Conservation (phyloP, 495 filamentous ascomycete species). For the Aspergillus olivimuriae region DNA sequence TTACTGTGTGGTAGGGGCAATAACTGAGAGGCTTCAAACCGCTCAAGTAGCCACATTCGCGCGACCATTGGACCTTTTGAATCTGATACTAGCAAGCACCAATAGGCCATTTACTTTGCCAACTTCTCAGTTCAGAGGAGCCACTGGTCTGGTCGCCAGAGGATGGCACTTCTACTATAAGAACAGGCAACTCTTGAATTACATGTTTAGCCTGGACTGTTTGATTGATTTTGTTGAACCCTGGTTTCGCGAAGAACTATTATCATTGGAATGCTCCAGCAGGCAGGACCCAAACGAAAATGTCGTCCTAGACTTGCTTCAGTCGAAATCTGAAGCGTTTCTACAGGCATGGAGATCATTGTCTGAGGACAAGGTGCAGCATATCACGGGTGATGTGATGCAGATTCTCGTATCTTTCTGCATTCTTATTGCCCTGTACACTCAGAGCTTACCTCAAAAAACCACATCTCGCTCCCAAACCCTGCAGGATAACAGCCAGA, state of each 20-base stretch:
- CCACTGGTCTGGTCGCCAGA: constrained; percentile 23
- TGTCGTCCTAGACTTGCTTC: constrained; percentile 40
- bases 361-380: constrained; percentile 31
- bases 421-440: constrained; percentile 28
- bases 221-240: constrained; percentile 20
- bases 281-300: constrained; percentile 34
- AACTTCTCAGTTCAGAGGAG: constrained; percentile 15
- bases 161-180: constrained; percentile 33
- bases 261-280: constrained; percentile 16
- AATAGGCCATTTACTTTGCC: constrained; percentile 25
- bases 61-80: constrained; percentile 32
- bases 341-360: constrained; percentile 39
- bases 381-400: constrained; percentile 40
- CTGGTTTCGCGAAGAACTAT: constrained; percentile 19
- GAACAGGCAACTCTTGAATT: constrained; percentile 28
- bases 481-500: constrained; percentile 24
- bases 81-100: constrained; percentile 36
- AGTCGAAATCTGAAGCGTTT: constrained; percentile 38
- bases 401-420: constrained; percentile 43
- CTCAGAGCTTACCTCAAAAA: constrained; percentile 29
- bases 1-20: constrained; percentile 19
- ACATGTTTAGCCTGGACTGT: constrained; percentile 27
- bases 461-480: constrained; percentile 18
- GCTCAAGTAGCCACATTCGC: constrained; percentile 37
- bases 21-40: constrained; percentile 33